These are phyloP conservation scores for Aspergillus piperis DNA, from an alignment of 2,329 filamentous ascomycete species.

Conservation along the genomic window DNA sequence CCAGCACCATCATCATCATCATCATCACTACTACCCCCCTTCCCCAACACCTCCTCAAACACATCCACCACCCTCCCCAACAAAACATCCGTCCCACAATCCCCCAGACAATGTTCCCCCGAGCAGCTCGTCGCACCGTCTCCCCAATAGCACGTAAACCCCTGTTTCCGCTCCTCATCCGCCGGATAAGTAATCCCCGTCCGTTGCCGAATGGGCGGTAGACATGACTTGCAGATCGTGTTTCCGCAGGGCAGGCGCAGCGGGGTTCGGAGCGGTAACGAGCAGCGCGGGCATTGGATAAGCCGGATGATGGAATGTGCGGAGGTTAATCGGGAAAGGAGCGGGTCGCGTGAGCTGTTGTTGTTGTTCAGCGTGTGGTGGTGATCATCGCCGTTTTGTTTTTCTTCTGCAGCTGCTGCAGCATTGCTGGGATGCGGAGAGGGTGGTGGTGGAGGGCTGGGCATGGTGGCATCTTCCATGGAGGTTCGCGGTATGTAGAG, in stretches of 20 bases:
- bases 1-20: conserved; percentile 23
- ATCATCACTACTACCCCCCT: background rate
- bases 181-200: conserved; percentile 76
- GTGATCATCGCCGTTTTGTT: conserved; percentile 4
- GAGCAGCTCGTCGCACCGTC: conserved; percentile 52
- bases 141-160: conserved; percentile 69
- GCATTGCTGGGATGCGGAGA: too few species aligned
- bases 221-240: conserved; percentile 72
- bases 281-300: conserved; percentile 77
- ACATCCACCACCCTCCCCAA: conserved; percentile 69
- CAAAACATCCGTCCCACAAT: conserved; percentile 76
- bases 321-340: background rate
- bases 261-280: conserved; percentile 65
- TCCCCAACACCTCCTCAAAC: conserved; percentile 46
- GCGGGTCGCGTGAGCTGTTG: background rate
- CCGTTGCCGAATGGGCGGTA: conserved; percentile 67
- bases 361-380: background rate
- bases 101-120: conserved; percentile 71
- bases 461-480: conserved; percentile 15
- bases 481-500: background rate
- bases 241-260: conserved; percentile 80
- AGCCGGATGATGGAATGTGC: conserved; percentile 67
- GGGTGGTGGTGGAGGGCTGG: conserved; percentile 7
- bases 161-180: conserved; percentile 64
- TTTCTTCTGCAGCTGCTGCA: too few species aligned